Conservation (phyloP, 805 yeast species). For the Saccharomycopsis vini region DNA sequence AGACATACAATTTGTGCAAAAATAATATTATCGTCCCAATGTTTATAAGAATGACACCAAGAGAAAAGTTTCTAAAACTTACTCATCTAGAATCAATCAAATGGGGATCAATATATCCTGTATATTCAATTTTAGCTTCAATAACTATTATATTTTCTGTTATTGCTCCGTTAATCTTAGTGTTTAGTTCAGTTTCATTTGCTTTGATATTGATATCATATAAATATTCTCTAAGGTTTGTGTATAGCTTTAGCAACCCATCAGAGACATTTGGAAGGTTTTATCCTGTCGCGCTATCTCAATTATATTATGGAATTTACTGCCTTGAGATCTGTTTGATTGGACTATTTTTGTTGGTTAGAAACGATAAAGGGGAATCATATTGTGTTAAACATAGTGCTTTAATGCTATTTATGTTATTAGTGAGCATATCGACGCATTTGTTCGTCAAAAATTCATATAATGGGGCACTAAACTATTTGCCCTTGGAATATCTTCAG, state of each 20-base stretch:
- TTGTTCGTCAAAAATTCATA: conserved; percentile 38
- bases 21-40: conserved; percentile 20
- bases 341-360: conserved; percentile 63
- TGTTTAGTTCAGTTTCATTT: conserved; percentile 52
- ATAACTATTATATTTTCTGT: conserved; percentile 73
- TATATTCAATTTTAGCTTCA: conserved; percentile 66
- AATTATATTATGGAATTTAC: conserved; percentile 72
- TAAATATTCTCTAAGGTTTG: conserved; percentile 57
- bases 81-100: conserved; percentile 37
- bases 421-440: conserved; percentile 52
- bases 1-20: conserved; percentile 42
- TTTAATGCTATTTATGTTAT: conserved; percentile 41
- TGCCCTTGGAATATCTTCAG: conserved; percentile 28
- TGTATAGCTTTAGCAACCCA: conserved; percentile 40
- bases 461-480: conserved; percentile 27
- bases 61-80: conserved; percentile 40
- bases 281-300: conserved; percentile 68
- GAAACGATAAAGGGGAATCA: conserved; percentile 36
- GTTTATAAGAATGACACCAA: conserved; percentile 45
- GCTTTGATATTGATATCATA: conserved; percentile 51
- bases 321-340: conserved; percentile 70
- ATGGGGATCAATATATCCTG: conserved; percentile 78
- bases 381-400: conserved; percentile 38
- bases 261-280: conserved; percentile 63
- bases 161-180: conserved; percentile 67